Evolutionary conservation across 2,329 filamentous ascomycete species (phyloP).

Genomic region (Boeremia lycopersici): DNA sequence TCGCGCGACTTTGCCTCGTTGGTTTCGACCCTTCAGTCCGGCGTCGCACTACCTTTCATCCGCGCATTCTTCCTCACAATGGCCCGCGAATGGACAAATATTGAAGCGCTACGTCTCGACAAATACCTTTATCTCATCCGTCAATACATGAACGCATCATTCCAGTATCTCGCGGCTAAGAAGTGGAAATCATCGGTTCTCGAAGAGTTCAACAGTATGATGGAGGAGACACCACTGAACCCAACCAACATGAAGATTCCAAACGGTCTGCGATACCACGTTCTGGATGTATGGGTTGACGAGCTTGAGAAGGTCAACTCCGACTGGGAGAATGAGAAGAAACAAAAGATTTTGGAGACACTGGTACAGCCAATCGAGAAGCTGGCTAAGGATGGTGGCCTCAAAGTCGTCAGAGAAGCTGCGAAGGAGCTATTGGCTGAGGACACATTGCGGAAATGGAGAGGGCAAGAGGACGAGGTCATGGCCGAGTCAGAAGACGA

Average conservation of each 20-base stretch:
- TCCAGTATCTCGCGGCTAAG: constrained; percentile 57
- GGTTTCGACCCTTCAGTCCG: constrained; percentile 61
- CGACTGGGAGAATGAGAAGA: constrained; percentile 44
- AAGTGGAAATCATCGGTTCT: constrained; percentile 50
- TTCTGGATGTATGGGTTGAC: constrained; percentile 89
- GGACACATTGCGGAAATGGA: constrained; percentile 72
- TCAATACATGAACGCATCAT: constrained; percentile 74
- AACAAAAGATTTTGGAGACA: constrained; percentile 49
- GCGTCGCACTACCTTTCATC: constrained; percentile 51
- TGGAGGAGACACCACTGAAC: constrained; percentile 56
- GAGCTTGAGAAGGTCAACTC: constrained; percentile 76
- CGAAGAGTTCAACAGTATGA: constrained; percentile 53
- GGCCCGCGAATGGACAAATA: constrained; percentile 57
- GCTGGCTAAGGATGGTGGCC: constrained; percentile 63
- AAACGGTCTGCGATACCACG: constrained; percentile 83
- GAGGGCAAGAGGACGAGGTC: constrained; percentile 46
- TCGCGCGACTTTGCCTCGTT: constrained; percentile 77
- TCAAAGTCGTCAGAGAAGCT: constrained; percentile 73
- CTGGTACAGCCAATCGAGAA: constrained; percentile 63
- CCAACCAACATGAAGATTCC: constrained; percentile 65
- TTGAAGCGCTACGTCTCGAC: constrained; percentile 69
- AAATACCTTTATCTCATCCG: constrained; percentile 90
- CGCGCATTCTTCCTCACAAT: constrained; percentile 61
- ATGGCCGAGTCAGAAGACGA: constrained; percentile 47
- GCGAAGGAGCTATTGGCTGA: constrained; percentile 75